These are phyloP conservation scores for Limonium bicolor DNA, from an alignment of 148 eudicot genomes.

Conservation along the genomic window DNA sequence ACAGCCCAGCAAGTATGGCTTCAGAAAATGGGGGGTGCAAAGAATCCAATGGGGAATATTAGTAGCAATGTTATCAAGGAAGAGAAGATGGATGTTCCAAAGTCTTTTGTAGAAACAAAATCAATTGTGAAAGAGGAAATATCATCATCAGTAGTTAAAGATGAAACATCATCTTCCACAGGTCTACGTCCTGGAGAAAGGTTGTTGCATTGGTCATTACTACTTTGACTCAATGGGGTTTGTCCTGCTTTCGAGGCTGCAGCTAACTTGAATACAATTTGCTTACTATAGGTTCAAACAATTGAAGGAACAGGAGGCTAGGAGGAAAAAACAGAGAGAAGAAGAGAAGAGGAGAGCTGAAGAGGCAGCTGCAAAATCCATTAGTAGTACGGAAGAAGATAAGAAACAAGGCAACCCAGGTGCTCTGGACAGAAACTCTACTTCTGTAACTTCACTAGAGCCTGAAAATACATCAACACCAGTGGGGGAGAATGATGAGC, in stretches of 20 bases:
- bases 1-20: slow-evolving; percentile 90
- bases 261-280: not conserved
- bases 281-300: slow-evolving; percentile 55
- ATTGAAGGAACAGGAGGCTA: slow-evolving; percentile 86
- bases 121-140: slow-evolving; percentile 12
- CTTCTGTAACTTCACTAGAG: not conserved
- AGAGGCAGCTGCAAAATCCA: slow-evolving; percentile 14
- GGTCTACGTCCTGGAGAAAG: slow-evolving; percentile 89
- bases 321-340: slow-evolving; percentile 40
- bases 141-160: slow-evolving; percentile 11
- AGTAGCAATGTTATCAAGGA: slow-evolving; percentile 30
- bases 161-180: slow-evolving; percentile 22
- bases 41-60: slow-evolving; percentile 35
- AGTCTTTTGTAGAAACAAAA: slow-evolving; percentile 16
- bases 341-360: slow-evolving; percentile 37
- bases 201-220: slow-evolving; percentile 58
- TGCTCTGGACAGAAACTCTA: not conserved
- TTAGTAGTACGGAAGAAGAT: slow-evolving; percentile 11
- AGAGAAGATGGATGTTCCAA: slow-evolving; percentile 22
- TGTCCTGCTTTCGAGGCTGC: not conserved
- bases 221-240: not conserved
- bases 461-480: not conserved
- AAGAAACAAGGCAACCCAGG: not conserved
- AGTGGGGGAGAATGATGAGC: not conserved
- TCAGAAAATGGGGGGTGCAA: slow-evolving; percentile 73